phyloP scores from a whole-genome alignment of 2,329 filamentous ascomycete genomes.

The Blumeria hordei region DNA sequence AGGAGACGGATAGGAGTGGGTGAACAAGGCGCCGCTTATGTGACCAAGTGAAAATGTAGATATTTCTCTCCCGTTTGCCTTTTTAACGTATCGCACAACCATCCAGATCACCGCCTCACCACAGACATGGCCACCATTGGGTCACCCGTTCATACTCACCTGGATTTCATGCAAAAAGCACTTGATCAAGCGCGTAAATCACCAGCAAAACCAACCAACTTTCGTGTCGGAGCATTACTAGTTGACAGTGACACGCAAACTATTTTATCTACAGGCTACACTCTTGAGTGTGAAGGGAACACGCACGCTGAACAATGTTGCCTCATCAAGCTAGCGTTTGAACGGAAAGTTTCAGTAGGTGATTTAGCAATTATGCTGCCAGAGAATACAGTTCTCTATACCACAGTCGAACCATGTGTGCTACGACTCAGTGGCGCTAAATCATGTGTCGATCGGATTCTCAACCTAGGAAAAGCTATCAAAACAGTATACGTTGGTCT shows the following conservation, averaged over 20 bases:
- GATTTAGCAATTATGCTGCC: conserved; percentile 26
- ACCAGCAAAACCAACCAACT: conserved; percentile 73
- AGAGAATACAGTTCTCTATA: conserved; percentile 44
- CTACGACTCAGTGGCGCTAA: conserved; percentile 49
- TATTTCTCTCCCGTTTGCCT: too few relatives aligned
- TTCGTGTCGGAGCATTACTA: conserved; percentile 80
- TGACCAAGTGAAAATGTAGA: too few relatives aligned
- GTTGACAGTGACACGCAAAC: conserved; percentile 30
- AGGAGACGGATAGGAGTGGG: too few relatives aligned
- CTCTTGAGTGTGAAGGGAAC: conserved; percentile 73
- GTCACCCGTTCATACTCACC: conserved; percentile 3
- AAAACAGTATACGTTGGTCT: conserved; percentile 69
- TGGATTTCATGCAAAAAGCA: conserved; percentile 40
- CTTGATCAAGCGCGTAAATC: conserved; percentile 56
- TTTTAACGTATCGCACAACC: too few relatives aligned
- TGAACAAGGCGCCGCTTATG: too few relatives aligned
- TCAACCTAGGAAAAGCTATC: conserved; percentile 30
- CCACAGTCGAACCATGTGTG: conserved; percentile 75
- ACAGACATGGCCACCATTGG: too few relatives aligned
- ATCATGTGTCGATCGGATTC: conserved; percentile 57
- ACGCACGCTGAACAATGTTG: conserved; percentile 94
- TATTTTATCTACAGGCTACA: conserved; percentile 65
- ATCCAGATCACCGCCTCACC: too few relatives aligned
- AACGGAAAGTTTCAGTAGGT: conserved; percentile 26
- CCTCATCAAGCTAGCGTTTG: conserved; percentile 42